Conservation (phyloP, 2,329 filamentous ascomycete genomes). For the Simplicillium aogashimaense region DNA sequence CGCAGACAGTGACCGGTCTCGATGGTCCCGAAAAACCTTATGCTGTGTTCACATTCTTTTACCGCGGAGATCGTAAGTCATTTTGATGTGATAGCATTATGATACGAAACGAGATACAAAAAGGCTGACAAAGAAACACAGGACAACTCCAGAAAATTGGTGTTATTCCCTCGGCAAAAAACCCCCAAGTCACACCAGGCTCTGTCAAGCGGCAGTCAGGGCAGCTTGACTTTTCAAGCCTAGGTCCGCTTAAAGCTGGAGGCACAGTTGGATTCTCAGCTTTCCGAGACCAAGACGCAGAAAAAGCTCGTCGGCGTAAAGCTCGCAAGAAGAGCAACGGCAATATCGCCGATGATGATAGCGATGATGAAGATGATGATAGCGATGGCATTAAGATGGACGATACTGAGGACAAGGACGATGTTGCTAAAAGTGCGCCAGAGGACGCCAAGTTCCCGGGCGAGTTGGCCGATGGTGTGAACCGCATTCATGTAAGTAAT, state of each 20-base stretch:
- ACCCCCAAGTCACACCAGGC: constrained; percentile 48
- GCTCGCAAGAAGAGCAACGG: constrained; percentile 55
- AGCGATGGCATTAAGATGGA: constrained; percentile 55
- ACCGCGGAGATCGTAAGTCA: constrained; percentile 84
- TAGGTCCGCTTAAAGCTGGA: constrained; percentile 75
- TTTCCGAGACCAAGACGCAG: constrained; percentile 63
- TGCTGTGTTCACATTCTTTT: constrained; percentile 95
- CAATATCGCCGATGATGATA: constrained; percentile 61
- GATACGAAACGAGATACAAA: not conserved
- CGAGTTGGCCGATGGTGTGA: constrained; percentile 70
- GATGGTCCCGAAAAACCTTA: constrained; percentile 95
- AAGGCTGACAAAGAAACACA: constrained; percentile 25
- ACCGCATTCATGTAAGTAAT: constrained; percentile 64
- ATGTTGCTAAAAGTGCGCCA: constrained; percentile 48
- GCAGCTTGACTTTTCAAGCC: constrained; percentile 73
- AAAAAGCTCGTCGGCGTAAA: constrained; percentile 40
- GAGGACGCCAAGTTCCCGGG: constrained; percentile 65
- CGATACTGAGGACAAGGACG: constrained; percentile 52
- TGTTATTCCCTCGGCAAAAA: constrained; percentile 62
- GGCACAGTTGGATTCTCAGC: constrained; percentile 84
- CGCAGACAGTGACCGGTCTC: constrained; percentile 97
- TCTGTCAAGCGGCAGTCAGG: constrained; percentile 70
- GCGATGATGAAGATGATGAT: constrained; percentile 62
- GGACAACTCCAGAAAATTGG: constrained; percentile 97
- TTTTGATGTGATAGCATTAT: not conserved